Evolutionary conservation across 352 stramenopile genomes (phyloP).

Genomic region (Globisporangium middletonii): DNA sequence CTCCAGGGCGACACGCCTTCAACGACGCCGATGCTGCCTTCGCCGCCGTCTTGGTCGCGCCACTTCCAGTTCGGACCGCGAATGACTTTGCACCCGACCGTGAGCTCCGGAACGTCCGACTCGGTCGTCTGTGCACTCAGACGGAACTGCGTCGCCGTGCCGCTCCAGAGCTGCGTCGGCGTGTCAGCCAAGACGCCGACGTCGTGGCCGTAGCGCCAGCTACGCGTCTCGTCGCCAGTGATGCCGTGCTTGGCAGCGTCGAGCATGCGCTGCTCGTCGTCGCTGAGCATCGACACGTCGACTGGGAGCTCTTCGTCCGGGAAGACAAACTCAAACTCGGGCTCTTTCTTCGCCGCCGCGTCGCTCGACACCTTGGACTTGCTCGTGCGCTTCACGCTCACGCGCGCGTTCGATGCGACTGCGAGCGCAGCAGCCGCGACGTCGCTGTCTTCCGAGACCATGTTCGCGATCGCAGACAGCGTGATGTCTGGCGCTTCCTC

Average conservation of each 20-base stretch:
- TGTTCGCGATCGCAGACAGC: constrained; percentile 79
- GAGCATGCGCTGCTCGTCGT: constrained; percentile 40
- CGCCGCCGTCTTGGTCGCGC: constrained; percentile 84
- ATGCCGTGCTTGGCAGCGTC: constrained; percentile 69
- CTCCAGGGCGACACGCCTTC: constrained; percentile 86
- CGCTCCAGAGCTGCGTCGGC: constrained; percentile 69
- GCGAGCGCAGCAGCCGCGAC: constrained; percentile 48
- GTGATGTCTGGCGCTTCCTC: constrained; percentile 75
- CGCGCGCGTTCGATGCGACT: constrained; percentile 27
- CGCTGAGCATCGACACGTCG: constrained; percentile 55
- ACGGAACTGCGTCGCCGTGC: constrained; percentile 64
- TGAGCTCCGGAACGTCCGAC: constrained; percentile 47
- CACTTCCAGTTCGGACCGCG: constrained; percentile 89
- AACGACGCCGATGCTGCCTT: constrained; percentile 75
- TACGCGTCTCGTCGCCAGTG: constrained; percentile 40
- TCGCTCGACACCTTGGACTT: constrained; percentile 16
- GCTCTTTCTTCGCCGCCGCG: constrained; percentile 16
- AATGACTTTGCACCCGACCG: constrained; percentile 83
- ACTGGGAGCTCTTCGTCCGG: constrained; percentile 53
- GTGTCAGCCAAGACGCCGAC: constrained; percentile 69
- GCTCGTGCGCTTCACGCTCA: constrained; percentile 35
- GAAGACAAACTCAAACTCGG: constrained; percentile 60
- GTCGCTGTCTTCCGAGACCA: constrained; percentile 78
- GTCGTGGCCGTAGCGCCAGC: constrained; percentile 71
- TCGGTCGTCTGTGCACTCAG: constrained; percentile 40